phyloP scores from a whole-genome alignment of 805 yeast species.

The Teunomyces gatunensis region DNA sequence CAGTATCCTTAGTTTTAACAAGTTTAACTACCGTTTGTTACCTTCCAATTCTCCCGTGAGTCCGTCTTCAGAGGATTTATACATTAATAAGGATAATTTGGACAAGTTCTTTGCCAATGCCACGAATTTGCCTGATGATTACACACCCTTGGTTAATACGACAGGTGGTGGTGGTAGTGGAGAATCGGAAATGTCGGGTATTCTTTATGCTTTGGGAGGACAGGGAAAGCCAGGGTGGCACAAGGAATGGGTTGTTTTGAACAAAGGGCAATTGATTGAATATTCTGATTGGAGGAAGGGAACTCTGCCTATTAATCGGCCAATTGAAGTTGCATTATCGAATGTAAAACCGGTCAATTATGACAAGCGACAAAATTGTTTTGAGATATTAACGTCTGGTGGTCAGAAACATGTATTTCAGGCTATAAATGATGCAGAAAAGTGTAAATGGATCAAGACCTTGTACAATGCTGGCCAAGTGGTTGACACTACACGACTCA shows the following conservation, averaged over 20 bases:
- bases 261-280: constrained; percentile 66
- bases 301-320: constrained; percentile 55
- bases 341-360: constrained; percentile 49
- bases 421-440: constrained; percentile 65
- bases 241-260: constrained; percentile 79
- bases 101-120: constrained; percentile 27
- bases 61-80: constrained; percentile 11
- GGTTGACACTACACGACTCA: constrained; percentile 22
- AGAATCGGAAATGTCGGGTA: constrained; percentile 41
- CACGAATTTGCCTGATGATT: background rate
- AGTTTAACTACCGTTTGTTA: constrained; percentile 14
- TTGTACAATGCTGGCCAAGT: constrained; percentile 58
- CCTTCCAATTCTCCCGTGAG: background rate
- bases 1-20: constrained; percentile 25
- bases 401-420: constrained; percentile 71
- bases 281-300: constrained; percentile 81
- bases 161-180: constrained; percentile 9
- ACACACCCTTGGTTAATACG: constrained; percentile 2
- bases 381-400: constrained; percentile 70
- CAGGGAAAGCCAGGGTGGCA: constrained; percentile 76
- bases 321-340: constrained; percentile 70
- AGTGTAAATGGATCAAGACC: constrained; percentile 65
- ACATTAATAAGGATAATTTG: constrained; percentile 24
- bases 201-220: constrained; percentile 57
- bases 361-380: constrained; percentile 57